Base-by-base conservation (phyloP, 306 rosid species). In the Lablab purpureus region DNA sequence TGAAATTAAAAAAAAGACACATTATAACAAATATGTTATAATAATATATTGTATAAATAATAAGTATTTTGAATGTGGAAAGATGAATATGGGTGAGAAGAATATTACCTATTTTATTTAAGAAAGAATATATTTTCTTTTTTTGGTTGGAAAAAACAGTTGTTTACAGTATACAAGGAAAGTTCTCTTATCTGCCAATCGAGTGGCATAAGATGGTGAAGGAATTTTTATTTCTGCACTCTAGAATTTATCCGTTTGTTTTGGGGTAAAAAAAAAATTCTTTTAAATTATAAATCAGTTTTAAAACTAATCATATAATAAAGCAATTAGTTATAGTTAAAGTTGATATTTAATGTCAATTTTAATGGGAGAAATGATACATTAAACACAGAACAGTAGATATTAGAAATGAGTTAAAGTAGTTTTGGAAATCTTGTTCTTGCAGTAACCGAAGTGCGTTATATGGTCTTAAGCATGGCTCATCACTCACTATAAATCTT, bases 401-500 rank as follows among this genome's bases (percentile, higher is more conserved):
- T n/a, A n/a, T n/a, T n/a, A n/a, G n/a, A n/a, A 37, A 37, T 37
- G 43, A 37, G 43, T 37, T 37, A 2, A 37, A 37, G 43, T 67
- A 10, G 47, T 11, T 9, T 0, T 40, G 46, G 1, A 40, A 40
- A 13, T 10, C 0, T 13, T 14, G 19, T 58, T 58, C 55, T 75
- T 49, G 74, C 46, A 71, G 64, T 37, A 77, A 82, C 46, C 47
- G 58, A 72, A 83, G 75, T 77, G 81, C 69, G 17, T 47, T 67
- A 41, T 54, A 30, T 36, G 56, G 23, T 54, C n/a, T 21, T 14
- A 68, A 7, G 78, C 58, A 32, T 43, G 40, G 75, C 74, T 83
- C 89, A 87, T 84, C 84, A 75, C 46, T 84, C 97, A 86, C 83
- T 84, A 88, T 73, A 80, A 87, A 84, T 71, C 55, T 32, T 73